Evolutionary conservation across 2,329 filamentous ascomycete genomes (phyloP), one percentile per base, ranked within the genome.

Genomic region (Fonsecaea pedrosoi): DNA sequence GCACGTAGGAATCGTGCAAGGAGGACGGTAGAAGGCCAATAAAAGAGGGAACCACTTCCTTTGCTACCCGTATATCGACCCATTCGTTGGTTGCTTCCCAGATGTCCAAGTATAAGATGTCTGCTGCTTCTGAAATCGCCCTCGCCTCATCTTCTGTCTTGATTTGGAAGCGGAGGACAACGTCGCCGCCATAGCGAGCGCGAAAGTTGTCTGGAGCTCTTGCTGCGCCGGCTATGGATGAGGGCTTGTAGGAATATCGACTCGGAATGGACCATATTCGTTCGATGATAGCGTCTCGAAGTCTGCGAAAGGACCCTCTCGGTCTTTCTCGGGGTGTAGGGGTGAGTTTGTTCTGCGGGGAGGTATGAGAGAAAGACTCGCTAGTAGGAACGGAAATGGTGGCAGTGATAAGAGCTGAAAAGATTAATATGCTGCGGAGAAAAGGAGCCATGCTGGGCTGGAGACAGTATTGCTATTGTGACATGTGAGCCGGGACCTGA

Each of bases 101-200:
- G 1, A 98, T 86, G 75, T 99, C 95, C 50, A 98, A 83, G 73
- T 95, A 90, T 30, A 97, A 85, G 18, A 88, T 87, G 68, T 90
- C 85, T 0, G 89, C 85, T 2, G 92, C 92, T 64, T 90, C 86
- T n/a, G 89, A 85, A 64, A 97, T 82, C 1, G 89, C 89, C 38
- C 81, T 79, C 66, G 91, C 89, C 75, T 96, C 91, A 21, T 88
- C 84, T 2, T 83, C 78, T 32, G 86, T 88, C 68, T 85, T 89
- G 63, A 97, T 82, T 74, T 90, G 92, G 84, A 98, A 97, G 45
- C 95, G 89, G 69, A 98, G 81, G 15, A 99, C 92, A n/a, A 97
- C 84, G 78, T 97, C 89, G 69, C 90, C 87, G 69, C 88, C 87
- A 77, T 97, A 97, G 67, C 82, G 80, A 37, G 83, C 79, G 35